A percentile compares a stretch with the other conserved stretches of the same genome.
Evolutionary conservation across 805 yeast species (phyloP).

Genomic region (Helenozyma rhizophorensis): DNA sequence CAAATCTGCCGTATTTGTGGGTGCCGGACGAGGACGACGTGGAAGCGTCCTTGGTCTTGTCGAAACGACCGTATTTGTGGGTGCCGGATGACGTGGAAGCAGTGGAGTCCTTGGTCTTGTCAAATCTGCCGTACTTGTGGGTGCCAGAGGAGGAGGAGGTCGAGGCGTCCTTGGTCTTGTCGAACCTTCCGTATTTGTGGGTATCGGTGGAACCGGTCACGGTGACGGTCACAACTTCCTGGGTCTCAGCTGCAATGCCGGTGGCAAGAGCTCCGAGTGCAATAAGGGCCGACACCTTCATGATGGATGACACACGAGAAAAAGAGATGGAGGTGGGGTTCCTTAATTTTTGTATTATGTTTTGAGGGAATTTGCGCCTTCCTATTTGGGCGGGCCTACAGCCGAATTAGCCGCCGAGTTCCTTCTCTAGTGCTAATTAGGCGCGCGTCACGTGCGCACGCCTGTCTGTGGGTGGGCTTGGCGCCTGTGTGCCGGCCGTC

Average conservation of each 20-base stretch:
- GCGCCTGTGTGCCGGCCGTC: no score
- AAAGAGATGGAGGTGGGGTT: background rate
- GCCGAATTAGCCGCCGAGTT: no score
- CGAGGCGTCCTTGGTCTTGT: slow-evolving; percentile 17
- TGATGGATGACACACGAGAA: slow-evolving; percentile 1
- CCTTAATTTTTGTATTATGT: slow-evolving; percentile 3
- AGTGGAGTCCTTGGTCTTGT: slow-evolving; percentile 14
- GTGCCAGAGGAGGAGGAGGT: slow-evolving; percentile 14
- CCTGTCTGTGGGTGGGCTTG: no score
- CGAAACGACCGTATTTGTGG: slow-evolving; percentile 54
- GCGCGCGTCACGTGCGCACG: no score
- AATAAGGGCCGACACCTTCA: slow-evolving; percentile 16
- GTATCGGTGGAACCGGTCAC: slow-evolving; percentile 16
- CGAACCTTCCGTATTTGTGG: slow-evolving; percentile 20
- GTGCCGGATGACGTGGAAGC: slow-evolving; percentile 24
- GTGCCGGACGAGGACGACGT: slow-evolving; percentile 22
- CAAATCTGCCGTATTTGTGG: slow-evolving; percentile 23
- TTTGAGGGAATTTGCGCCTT: slow-evolving; percentile 12
- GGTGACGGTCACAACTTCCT: slow-evolving; percentile 14
- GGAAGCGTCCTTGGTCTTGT: slow-evolving; percentile 37
- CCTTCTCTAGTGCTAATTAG: no score
- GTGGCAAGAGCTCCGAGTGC: slow-evolving; percentile 14
- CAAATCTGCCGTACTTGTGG: slow-evolving; percentile 16
- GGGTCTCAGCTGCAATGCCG: slow-evolving; percentile 11
- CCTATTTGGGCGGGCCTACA: no score